Conservation (phyloP, 169 alveolate species). For the Plasmodium inui region DNA sequence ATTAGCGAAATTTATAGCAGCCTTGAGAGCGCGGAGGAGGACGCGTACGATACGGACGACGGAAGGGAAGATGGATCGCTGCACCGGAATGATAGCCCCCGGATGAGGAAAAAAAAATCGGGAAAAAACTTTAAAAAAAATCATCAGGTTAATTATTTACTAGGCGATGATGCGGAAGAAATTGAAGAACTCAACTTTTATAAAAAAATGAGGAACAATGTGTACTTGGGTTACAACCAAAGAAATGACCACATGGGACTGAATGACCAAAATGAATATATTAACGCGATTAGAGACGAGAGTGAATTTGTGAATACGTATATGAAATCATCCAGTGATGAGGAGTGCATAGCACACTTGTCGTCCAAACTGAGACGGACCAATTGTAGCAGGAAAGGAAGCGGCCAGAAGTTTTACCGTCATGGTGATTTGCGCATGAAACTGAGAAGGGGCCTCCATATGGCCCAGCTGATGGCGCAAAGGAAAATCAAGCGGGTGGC, state of each 20-base stretch:
- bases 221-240: constrained; percentile 64
- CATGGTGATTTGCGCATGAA: background rate
- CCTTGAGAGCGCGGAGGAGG: constrained; percentile 71
- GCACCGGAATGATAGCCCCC: background rate
- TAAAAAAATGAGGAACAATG: background rate
- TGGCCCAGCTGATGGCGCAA: background rate
- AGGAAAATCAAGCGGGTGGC: background rate
- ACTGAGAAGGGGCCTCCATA: background rate
- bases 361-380: background rate
- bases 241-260: constrained; percentile 16
- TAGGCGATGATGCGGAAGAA: constrained; percentile 35
- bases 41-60: background rate
- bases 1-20: constrained; percentile 62
- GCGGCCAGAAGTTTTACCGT: background rate
- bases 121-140: background rate
- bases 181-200: constrained; percentile 48
- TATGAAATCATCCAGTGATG: constrained; percentile 63
- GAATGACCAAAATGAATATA: constrained; percentile 55
- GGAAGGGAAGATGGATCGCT: background rate
- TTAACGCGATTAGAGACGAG: constrained; percentile 19
- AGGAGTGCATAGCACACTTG: background rate
- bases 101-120: background rate
- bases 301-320: constrained; percentile 42
- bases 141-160: background rate
- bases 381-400: background rate